Conservation (phyloP, 768 basidiomycete genomes). For the Amyloporia xantha region DNA sequence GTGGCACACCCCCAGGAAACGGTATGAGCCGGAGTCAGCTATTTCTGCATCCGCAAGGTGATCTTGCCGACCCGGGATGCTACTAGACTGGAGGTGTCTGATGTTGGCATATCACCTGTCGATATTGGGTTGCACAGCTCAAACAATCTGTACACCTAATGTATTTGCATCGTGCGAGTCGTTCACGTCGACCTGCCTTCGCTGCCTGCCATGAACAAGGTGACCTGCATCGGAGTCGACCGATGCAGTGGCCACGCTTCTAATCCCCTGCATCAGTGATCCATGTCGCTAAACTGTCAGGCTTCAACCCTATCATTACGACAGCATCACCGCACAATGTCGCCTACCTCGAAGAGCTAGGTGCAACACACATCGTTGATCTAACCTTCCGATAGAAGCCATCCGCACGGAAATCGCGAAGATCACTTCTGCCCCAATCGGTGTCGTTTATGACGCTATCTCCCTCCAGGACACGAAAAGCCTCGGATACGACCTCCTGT, state of each 20-base stretch:
- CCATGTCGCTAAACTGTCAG: constrained; percentile 21
- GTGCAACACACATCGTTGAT: constrained; percentile 21
- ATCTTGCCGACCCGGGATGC: no score
- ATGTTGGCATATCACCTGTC: no score
- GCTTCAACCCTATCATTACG: constrained; percentile 24
- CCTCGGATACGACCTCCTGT: constrained; percentile 17
- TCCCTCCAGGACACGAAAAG: constrained; percentile 13
- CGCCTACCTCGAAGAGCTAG: constrained; percentile 11
- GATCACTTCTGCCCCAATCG: constrained; percentile 15
- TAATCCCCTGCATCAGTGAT: constrained; percentile 12
- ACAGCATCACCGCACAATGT: constrained; percentile 21
- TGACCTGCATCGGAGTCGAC: no score
- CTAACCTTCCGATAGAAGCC: constrained; percentile 5
- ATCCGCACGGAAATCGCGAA: constrained; percentile 6
- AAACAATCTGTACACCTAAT: no score
- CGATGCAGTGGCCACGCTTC: neutral
- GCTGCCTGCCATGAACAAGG: no score
- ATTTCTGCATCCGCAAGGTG: no score
- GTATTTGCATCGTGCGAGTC: no score
- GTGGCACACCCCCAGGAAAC: no score
- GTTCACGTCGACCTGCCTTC: no score
- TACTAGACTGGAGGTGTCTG: no score
- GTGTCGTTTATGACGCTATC: constrained; percentile 20
- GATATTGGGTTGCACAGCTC: no score
- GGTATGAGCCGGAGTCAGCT: no score